A percentile compares a stretch with the other conserved stretches of the same genome.
Conservation (phyloP, 1,139 yeast species). For the Sugiyamaella xylanicola region DNA sequence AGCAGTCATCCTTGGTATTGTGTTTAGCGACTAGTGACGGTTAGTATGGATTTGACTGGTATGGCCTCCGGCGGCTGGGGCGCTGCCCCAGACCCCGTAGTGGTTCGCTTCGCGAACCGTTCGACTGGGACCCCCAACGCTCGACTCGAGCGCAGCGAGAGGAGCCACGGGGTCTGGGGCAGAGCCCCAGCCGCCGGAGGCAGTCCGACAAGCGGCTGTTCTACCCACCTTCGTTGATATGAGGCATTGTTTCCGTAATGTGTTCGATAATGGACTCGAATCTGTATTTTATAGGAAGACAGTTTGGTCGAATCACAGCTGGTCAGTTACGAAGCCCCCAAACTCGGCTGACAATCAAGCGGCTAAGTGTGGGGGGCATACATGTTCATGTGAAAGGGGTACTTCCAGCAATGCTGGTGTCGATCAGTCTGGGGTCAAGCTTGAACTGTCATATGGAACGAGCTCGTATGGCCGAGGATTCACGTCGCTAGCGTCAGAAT, state of each 20-base stretch:
- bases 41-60: not conserved
- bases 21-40: conserved; percentile 56
- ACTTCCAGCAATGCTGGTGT: too few species aligned
- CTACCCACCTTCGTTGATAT: conserved; percentile 18
- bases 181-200: not conserved
- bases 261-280: too few species aligned
- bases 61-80: conserved; percentile 4
- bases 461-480: too few species aligned
- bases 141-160: not conserved
- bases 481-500: too few species aligned
- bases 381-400: not conserved
- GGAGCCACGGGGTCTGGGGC: not conserved
- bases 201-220: not conserved
- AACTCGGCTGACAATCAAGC: not conserved
- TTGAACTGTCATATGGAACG: not conserved
- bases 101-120: not conserved
- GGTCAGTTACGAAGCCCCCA: not conserved
- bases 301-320: not conserved
- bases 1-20: conserved; percentile 65
- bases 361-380: not conserved
- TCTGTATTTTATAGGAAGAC: not conserved
- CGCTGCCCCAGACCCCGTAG: conserved; percentile 1
- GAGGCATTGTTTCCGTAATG: conserved; percentile 7
- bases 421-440: not conserved
- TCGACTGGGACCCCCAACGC: too few species aligned